Base-by-base conservation (phyloP, 192 early-diverging fungal genomes). In the Linnemannia hyalina region DNA sequence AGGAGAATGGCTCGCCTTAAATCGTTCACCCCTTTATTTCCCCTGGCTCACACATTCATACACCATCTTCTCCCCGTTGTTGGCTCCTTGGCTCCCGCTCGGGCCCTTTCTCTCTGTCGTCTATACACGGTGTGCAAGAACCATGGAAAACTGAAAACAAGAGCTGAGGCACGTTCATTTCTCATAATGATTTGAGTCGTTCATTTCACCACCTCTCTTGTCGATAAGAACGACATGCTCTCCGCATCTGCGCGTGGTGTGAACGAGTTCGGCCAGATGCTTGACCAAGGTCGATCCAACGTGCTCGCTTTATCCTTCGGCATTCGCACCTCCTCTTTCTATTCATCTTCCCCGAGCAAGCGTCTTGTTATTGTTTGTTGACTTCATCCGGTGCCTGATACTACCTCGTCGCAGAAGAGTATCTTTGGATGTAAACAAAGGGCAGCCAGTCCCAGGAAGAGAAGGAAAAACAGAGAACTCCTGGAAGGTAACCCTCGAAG, bases 241-340 rank as follows among this genome's bases (percentile, higher is more conserved):
- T 65, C 15, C 15, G 26, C 29, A 65, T 32, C 22, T 57, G 6
- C n/a, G 44, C 13, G 29, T 65, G 60, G n/a, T 32, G 11, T 9
- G 11, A 1, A 65, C 0, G 2, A 13, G 29, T 26, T 32, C 60
- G 26, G 60, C 60, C 7, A 65, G 29, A 29, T 65, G 60, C 60
- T 26, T 65, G 60, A 32, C 26, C 60, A 65, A 65, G 60, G 29
- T 32, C 60, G 60, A 65, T 65, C 60, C 60, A 65, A 65, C 60
- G 60, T 65, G 29, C 3, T 65, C 60, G 10, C 60, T 0, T 29
- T 29, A 15, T 65, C 29, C 29, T 65, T 65, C 29, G 29, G 60
- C 60, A 32, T 7, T 65, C 16, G 55, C 9, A 18, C 60, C 29
- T 65, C 60, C 60, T 65, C n/a, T 15, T 32, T 26, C 29, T 65